Percentiles rank a stretch among this genome's conserved stretches.
Evolutionary conservation across 345 rosid genomes (phyloP).

Genomic region (Acer yangbiense): DNA sequence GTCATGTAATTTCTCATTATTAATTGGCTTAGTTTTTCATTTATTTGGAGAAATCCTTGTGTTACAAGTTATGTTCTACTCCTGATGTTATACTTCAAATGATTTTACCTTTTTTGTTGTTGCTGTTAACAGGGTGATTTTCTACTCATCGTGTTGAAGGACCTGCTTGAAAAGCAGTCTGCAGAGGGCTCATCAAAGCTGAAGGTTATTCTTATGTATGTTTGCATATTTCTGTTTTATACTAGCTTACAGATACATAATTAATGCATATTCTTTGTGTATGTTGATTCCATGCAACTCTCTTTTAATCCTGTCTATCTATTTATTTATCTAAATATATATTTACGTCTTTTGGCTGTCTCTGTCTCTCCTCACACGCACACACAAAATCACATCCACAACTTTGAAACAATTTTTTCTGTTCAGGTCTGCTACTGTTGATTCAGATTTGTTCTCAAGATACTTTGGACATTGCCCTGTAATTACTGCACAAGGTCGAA

Average conservation of each 20-base stretch:
- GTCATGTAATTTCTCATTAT: not conserved
- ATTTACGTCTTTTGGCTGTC: not conserved
- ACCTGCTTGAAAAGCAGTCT: conserved; percentile 80
- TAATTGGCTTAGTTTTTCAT: not conserved
- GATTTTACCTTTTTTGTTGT: not conserved
- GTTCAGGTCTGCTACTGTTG: conserved; percentile 95
- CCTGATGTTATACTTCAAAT: not conserved
- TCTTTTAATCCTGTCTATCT: conserved; percentile 11
- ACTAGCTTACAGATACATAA: conserved; percentile 9
- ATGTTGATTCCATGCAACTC: not conserved
- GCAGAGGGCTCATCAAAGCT: conserved; percentile 48
- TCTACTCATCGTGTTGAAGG: conserved; percentile 88
- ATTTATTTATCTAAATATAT: not conserved
- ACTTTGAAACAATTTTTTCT: not conserved
- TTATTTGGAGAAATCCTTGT: not conserved
- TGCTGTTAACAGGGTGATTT: conserved; percentile 70
- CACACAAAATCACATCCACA: not conserved
- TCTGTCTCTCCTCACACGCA: not conserved
- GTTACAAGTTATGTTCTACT: not conserved
- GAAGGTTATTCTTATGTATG: conserved; percentile 91
- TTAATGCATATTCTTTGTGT: not conserved
- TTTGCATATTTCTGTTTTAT: conserved; percentile 18
- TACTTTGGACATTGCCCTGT: conserved; percentile 93
- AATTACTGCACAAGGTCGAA: conserved; percentile 82
- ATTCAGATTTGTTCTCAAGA: conserved; percentile 75